Evolutionary conservation across 2,329 filamentous ascomycete species (phyloP).

Genomic region (Penicillium sp.): DNA sequence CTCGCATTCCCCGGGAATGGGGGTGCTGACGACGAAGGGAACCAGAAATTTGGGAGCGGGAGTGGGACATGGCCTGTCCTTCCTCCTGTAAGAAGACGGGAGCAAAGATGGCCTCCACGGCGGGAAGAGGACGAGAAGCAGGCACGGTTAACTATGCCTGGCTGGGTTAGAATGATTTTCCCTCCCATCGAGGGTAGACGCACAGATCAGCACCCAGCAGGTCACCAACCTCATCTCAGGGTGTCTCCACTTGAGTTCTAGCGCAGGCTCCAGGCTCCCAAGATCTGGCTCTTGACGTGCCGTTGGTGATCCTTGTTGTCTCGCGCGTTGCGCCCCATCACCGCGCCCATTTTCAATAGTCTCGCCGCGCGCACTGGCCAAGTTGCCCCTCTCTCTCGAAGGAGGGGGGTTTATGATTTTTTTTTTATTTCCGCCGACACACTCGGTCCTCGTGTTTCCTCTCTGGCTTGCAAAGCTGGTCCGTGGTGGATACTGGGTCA

Average conservation of each 20-base stretch:
- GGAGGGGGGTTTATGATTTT: too few relatives aligned
- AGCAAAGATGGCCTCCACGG: not conserved
- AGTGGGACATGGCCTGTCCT: not conserved
- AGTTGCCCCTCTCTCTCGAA: slow-evolving; percentile 4
- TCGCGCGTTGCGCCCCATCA: slow-evolving; percentile 11
- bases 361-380: slow-evolving; percentile 15
- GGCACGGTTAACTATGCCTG: not conserved
- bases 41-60: not conserved
- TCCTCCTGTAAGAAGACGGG: not conserved
- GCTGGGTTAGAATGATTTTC: not conserved
- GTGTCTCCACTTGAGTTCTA: not conserved
- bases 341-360: slow-evolving; percentile 22
- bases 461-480: not conserved
- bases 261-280: slow-evolving; percentile 3
- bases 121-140: not conserved
- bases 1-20: slow-evolving; percentile 5
- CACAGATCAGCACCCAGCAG: not conserved
- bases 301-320: slow-evolving; percentile 16
- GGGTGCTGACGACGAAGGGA: not conserved
- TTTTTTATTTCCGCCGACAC: not conserved
- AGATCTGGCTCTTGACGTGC: slow-evolving; percentile 22
- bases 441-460: not conserved
- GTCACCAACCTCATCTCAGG: not conserved
- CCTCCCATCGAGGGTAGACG: not conserved
- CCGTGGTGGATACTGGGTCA: not conserved